A percentile compares a stretch with the other conserved stretches of the same genome.
These are phyloP conservation scores for Colletotrichum sp. DNA, from an alignment of 2,329 filamentous ascomycete genomes.

Conservation along the genomic window DNA sequence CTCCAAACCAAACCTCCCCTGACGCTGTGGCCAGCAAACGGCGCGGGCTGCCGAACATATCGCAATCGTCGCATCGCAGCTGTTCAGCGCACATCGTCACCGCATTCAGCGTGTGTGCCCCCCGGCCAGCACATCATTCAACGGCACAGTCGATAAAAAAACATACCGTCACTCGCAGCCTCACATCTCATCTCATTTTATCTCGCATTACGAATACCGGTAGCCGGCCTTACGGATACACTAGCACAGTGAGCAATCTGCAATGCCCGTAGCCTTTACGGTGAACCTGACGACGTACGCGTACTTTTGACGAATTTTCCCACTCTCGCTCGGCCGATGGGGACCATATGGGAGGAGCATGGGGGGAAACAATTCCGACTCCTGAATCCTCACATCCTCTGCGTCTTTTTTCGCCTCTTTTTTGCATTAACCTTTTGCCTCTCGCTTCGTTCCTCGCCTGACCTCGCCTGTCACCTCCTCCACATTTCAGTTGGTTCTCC, in stretches of 20 bases:
- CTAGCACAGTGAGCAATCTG: background rate
- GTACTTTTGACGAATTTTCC: background rate
- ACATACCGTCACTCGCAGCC: background rate
- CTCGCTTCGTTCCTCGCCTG: background rate
- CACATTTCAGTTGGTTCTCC: background rate
- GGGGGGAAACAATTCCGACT: background rate
- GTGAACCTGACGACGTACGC: background rate
- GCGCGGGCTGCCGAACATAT: background rate
- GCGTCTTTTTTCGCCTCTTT: background rate
- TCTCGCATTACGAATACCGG: background rate
- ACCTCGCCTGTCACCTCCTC: background rate
- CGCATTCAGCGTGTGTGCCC: background rate
- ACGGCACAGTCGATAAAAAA: background rate
- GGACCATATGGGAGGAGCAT: background rate
- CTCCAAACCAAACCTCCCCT: background rate
- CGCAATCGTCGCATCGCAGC: background rate
- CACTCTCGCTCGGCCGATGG: background rate
- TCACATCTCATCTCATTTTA: background rate
- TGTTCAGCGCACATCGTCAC: background rate
- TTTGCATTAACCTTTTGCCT: background rate
- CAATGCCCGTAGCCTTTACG: background rate
- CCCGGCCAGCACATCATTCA: background rate
- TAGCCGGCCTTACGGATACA: background rate
- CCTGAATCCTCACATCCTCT: background rate
- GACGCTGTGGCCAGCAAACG: background rate